Evolutionary conservation across 1,284 basidiomycete genomes (phyloP).

Genomic region (Rhizoctonia solani): DNA sequence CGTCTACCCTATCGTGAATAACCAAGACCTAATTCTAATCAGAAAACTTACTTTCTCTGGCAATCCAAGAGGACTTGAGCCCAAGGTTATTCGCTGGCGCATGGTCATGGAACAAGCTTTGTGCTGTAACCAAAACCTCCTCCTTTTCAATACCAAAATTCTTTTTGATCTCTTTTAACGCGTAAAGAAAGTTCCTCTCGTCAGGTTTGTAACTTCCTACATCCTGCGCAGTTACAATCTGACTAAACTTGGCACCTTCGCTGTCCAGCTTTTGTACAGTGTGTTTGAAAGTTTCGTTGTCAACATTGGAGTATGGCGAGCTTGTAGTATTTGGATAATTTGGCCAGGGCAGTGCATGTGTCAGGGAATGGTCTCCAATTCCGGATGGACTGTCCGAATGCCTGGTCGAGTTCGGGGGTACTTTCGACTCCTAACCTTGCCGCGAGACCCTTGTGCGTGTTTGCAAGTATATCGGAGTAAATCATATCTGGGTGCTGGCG

Average conservation of each 20-base stretch:
- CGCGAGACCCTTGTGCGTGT: conserved; percentile 53
- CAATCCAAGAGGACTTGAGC: conserved; percentile 64
- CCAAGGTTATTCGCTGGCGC: conserved; percentile 57
- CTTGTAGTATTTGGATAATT: conserved; percentile 63
- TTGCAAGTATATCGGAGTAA: conserved; percentile 63
- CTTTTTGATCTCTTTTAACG: conserved; percentile 54
- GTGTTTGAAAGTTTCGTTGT: conserved; percentile 59
- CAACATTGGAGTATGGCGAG: conserved; percentile 75
- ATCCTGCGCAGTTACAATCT: conserved; percentile 69
- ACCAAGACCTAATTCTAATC: conserved; percentile 41
- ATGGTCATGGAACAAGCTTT: conserved; percentile 63
- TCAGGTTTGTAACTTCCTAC: conserved; percentile 71
- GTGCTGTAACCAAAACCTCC: conserved; percentile 60
- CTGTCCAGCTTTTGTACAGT: conserved; percentile 61
- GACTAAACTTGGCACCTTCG: conserved; percentile 60
- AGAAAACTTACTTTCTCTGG: conserved; percentile 56
- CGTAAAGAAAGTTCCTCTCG: conserved; percentile 42
- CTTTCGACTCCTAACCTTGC: conserved; percentile 42
- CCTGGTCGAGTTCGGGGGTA: conserved; percentile 41
- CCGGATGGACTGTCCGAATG: conserved; percentile 62
- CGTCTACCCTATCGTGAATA: conserved; percentile 39
- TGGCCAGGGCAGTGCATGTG: conserved; percentile 60
- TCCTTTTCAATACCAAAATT: conserved; percentile 53
- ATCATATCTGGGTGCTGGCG: conserved; percentile 59
- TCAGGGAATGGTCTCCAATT: conserved; percentile 70